Evolutionary conservation across 2,329 filamentous ascomycete genomes (phyloP).

Genomic region (Colletotrichum chrysophilum): DNA sequence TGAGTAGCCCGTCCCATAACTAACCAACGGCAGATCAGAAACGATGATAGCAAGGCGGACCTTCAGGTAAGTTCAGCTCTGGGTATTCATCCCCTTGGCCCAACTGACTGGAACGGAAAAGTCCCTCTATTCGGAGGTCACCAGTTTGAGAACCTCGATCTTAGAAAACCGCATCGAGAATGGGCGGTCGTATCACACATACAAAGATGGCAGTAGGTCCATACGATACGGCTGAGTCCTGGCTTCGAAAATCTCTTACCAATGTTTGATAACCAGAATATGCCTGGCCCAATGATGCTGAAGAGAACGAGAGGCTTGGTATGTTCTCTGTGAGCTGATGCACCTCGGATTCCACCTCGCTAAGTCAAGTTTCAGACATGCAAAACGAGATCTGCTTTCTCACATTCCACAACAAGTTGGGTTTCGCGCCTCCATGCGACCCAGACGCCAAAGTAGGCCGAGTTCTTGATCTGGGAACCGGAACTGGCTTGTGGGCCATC

Average conservation of each 20-base stretch:
- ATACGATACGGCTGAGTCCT: fast-evolving
- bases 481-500: not conserved
- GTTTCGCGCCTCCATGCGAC: not conserved
- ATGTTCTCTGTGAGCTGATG: not conserved
- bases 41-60: not conserved
- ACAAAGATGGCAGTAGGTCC: not conserved
- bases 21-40: not conserved
- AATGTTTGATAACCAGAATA: not conserved
- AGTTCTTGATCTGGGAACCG: not conserved
- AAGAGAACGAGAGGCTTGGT: not conserved
- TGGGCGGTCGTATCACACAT: not conserved
- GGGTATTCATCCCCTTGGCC: not conserved
- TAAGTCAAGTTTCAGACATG: not conserved
- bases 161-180: not conserved
- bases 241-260: not conserved
- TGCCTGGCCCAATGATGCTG: not conserved
- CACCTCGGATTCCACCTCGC: too few species aligned
- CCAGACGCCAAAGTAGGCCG: not conserved
- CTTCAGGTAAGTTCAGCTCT: not conserved
- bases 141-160: not conserved
- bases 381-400: not conserved
- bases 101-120: not conserved
- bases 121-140: not conserved
- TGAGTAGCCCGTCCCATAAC: not conserved
- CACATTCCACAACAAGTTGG: not conserved